A percentile compares a stretch with the other conserved stretches of the same genome.
These are phyloP conservation scores for Ceratobasidium sp. DNA, from an alignment of 1,284 basidiomycete species.

Conservation along the genomic window DNA sequence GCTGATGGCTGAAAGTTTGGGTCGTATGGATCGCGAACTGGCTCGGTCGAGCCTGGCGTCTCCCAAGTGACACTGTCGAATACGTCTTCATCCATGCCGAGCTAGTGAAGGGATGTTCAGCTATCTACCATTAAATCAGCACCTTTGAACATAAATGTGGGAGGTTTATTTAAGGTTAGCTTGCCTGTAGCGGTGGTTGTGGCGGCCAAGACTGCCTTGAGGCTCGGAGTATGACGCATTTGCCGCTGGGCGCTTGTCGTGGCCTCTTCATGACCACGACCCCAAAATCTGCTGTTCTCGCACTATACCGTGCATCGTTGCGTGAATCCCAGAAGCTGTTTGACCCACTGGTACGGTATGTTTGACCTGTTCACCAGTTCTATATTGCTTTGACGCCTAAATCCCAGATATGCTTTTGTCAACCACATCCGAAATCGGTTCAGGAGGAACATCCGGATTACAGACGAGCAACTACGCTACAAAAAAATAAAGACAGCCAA, in stretches of 20 bases:
- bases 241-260: neutral
- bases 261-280: slow-evolving; percentile 15
- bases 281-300: slow-evolving; percentile 9
- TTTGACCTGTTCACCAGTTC: neutral
- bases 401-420: slow-evolving; percentile 73
- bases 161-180: slow-evolving; percentile 7
- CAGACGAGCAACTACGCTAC: slow-evolving; percentile 53
- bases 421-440: slow-evolving; percentile 73
- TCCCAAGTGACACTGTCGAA: slow-evolving; percentile 91
- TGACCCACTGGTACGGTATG: slow-evolving; percentile 37
- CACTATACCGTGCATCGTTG: slow-evolving; percentile 41
- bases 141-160: neutral
- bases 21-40: slow-evolving; percentile 58
- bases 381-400: neutral
- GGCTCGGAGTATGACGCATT: neutral
- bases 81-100: slow-evolving; percentile 69
- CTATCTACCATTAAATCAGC: neutral
- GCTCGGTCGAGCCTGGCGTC: slow-evolving; percentile 68
- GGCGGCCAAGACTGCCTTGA: slow-evolving; percentile 19
- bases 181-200: slow-evolving; percentile 15
- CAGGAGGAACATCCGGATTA: slow-evolving; percentile 53
- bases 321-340: slow-evolving; percentile 32
- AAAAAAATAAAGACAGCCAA: slow-evolving; percentile 66
- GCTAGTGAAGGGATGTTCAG: neutral
- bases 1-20: slow-evolving; percentile 57